These are phyloP conservation scores for Chamaecyparis obtusa DNA, from an alignment of 75 land plant species.

Conservation along the genomic window DNA sequence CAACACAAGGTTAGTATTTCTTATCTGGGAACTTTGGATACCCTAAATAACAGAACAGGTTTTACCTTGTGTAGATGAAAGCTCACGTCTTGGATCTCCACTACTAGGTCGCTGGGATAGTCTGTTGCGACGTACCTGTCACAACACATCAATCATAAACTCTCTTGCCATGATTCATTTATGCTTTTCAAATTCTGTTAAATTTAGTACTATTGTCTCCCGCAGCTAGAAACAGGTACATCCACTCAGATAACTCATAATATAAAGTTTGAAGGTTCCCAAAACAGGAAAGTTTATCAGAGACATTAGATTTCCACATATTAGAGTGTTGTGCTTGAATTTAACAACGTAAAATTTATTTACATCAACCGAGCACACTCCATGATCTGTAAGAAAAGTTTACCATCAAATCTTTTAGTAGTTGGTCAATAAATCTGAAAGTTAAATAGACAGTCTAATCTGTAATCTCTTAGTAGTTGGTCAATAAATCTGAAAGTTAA, in stretches of 20 bases:
- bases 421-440: too few species aligned
- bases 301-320: too few species aligned
- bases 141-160: background rate
- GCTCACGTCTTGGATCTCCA: conserved; percentile 54
- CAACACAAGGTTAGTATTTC: background rate
- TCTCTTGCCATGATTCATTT: background rate
- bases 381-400: too few species aligned
- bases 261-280: background rate
- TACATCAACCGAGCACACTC: too few species aligned
- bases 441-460: too few species aligned
- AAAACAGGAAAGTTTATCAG: too few species aligned
- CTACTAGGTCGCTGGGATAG: conserved; percentile 70
- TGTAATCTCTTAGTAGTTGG: too few species aligned
- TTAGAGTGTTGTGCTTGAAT: too few species aligned
- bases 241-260: background rate
- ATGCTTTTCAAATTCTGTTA: background rate
- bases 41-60: background rate
- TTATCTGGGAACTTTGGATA: background rate
- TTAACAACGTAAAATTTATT: too few species aligned
- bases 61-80: conserved; percentile 82
- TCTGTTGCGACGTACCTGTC: conserved; percentile 76
- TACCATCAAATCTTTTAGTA: too few species aligned
- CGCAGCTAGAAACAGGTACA: background rate
- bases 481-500: too few species aligned
- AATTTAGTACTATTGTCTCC: background rate